These are phyloP conservation scores for Nitzschia palea DNA, from an alignment of 108 stramenopile genomes.

Conservation along the genomic window DNA sequence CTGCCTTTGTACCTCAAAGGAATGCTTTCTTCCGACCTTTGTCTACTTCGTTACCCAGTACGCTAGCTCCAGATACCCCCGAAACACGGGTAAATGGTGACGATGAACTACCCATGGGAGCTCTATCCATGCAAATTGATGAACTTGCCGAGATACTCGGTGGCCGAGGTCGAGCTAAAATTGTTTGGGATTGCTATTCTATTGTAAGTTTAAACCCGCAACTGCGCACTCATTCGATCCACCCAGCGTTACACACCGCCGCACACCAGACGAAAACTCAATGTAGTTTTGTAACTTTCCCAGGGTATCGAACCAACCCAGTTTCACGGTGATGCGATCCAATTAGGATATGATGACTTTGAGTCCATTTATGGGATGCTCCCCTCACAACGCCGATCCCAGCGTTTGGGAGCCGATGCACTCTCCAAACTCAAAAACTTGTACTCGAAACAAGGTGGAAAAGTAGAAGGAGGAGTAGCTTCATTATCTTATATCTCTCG, in stretches of 20 bases:
- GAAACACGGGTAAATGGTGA: neutral
- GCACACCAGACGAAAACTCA: no score
- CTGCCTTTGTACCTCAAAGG: neutral
- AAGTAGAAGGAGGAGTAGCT: conserved; percentile 68
- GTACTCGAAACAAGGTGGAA: conserved; percentile 44
- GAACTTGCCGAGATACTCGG: conserved; percentile 55
- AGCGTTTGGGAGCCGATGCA: conserved; percentile 43
- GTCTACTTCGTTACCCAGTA: neutral
- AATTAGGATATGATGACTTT: conserved; percentile 23
- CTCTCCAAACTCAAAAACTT: conserved; percentile 39
- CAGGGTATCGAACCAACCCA: conserved; percentile 55
- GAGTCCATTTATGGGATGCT: conserved; percentile 35
- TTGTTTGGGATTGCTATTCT: conserved; percentile 77
- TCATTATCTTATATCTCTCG: conserved; percentile 50
- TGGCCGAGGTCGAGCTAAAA: conserved; percentile 59
- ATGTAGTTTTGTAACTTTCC: no score
- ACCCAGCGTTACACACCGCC: no score
- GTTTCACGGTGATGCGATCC: conserved; percentile 26
- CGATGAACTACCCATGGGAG: conserved; percentile 12
- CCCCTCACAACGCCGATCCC: conserved; percentile 55
- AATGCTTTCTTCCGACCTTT: neutral
- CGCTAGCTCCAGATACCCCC: neutral
- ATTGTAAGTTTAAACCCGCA: conserved; percentile 33
- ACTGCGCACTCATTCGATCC: no score
- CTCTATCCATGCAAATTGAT: conserved; percentile 67